Evolutionary conservation across 495 filamentous ascomycete species (phyloP).

Genomic region (Penicillium goetzii): DNA sequence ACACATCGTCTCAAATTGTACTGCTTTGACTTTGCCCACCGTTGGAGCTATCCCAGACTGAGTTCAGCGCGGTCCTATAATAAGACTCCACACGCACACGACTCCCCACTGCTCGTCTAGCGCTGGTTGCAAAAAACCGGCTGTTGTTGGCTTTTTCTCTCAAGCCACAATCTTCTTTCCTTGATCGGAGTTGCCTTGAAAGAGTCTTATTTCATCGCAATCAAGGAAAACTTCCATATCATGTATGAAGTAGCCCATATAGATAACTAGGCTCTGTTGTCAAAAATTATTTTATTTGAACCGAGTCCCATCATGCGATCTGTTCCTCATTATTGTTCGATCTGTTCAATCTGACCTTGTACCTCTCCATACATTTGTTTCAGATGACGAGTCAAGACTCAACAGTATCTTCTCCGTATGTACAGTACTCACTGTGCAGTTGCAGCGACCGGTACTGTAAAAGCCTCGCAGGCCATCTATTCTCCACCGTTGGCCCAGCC

Average conservation of each 20-base stretch:
- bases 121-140: slow-evolving; percentile 1
- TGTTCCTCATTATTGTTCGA: not conserved
- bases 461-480: slow-evolving; percentile 22
- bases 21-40: slow-evolving; percentile 19
- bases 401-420: not conserved
- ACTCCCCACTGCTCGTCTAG: not conserved
- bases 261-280: not conserved
- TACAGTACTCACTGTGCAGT: slow-evolving; percentile 16
- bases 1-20: slow-evolving; percentile 17
- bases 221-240: not conserved
- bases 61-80: slow-evolving; percentile 20
- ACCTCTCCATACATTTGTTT: not conserved
- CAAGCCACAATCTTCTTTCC: slow-evolving; percentile 3
- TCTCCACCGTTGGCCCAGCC: slow-evolving; percentile 30
- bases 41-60: slow-evolving; percentile 22
- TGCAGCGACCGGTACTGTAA: slow-evolving; percentile 16
- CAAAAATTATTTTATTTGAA: not conserved
- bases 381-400: slow-evolving; percentile 4
- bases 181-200: not conserved
- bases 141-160: slow-evolving; percentile 3
- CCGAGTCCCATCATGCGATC: too few relatives aligned
- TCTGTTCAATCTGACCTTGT: not conserved
- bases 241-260: not conserved
- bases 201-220: not conserved
- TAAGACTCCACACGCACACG: slow-evolving; percentile 10